A percentile compares a stretch with the other conserved stretches of the same genome.
Conservation (phyloP, 1,139 yeast genomes). For the Entelexis paramagnoliae region DNA sequence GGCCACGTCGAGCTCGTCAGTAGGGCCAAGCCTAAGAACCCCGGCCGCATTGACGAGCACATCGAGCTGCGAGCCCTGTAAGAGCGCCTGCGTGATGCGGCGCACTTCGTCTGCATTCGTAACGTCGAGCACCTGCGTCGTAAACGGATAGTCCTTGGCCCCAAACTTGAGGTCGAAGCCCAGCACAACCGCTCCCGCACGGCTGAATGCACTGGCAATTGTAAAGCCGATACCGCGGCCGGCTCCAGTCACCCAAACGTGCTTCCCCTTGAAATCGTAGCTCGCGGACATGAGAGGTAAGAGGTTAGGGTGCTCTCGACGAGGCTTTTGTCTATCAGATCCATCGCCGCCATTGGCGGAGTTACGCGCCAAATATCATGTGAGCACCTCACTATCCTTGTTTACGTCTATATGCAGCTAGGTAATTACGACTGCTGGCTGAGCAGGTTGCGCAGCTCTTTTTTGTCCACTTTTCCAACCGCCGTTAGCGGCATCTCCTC, state of each 20-base stretch:
- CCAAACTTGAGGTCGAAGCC: conserved; percentile 16
- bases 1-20: conserved; percentile 9
- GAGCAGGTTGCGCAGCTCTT: conserved; percentile 8
- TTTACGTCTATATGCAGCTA: not conserved
- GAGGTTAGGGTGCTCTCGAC: not conserved
- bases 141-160: conserved; percentile 2
- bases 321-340: not conserved
- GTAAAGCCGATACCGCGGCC: conserved; percentile 15
- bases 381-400: not conserved
- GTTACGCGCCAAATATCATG: not conserved
- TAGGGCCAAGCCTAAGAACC: conserved; percentile 8
- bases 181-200: conserved; percentile 13
- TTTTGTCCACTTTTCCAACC: conserved; percentile 19
- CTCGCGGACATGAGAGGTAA: conserved; percentile 10
- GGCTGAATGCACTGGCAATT: conserved; percentile 9
- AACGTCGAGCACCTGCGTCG: conserved; percentile 8
- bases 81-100: not conserved
- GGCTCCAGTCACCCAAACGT: conserved; percentile 18
- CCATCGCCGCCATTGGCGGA: not conserved
- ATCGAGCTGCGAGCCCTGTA: conserved; percentile 2
- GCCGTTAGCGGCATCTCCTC: conserved; percentile 19
- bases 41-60: conserved; percentile 20
- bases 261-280: conserved; percentile 10
- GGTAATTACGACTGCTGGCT: not conserved
- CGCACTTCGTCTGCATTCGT: conserved; percentile 5